phyloP scores from a whole-genome alignment of 2,329 filamentous ascomycete species.

The Amylocarpus encephaloides region DNA sequence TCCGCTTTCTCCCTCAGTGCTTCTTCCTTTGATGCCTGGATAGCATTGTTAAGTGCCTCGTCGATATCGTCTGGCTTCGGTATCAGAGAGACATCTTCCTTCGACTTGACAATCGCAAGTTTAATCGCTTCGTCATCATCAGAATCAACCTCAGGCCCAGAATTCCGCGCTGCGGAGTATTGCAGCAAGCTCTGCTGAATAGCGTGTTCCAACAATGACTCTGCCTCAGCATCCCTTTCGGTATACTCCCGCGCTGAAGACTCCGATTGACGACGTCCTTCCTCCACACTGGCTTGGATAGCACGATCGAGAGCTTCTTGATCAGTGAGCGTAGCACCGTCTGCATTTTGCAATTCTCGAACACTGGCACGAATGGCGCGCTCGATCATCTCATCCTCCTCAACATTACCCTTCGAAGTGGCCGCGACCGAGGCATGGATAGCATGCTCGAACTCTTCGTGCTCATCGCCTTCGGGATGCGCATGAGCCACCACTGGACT shows the following conservation, averaged over 20 bases:
- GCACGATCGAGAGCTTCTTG: slow-evolving; percentile 43
- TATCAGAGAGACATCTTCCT: slow-evolving; percentile 12
- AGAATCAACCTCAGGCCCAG: slow-evolving; percentile 16
- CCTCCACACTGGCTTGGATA: slow-evolving; percentile 42
- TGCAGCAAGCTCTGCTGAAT: slow-evolving; percentile 44
- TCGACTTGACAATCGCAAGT: slow-evolving; percentile 37
- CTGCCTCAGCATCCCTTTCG: slow-evolving; percentile 47
- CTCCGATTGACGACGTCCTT: slow-evolving; percentile 31
- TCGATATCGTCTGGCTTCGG: slow-evolving; percentile 12
- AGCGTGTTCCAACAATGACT: slow-evolving; percentile 49
- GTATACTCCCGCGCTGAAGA: neutral
- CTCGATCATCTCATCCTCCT: slow-evolving; percentile 67
- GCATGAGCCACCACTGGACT: neutral
- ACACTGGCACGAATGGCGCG: slow-evolving; percentile 69
- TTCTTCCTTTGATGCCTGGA: slow-evolving; percentile 32
- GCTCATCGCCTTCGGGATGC: slow-evolving; percentile 30
- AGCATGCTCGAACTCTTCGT: slow-evolving; percentile 62
- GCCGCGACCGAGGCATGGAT: slow-evolving; percentile 63
- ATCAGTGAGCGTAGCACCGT: slow-evolving; percentile 22
- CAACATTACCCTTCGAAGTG: slow-evolving; percentile 61
- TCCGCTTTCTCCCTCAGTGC: slow-evolving; percentile 2
- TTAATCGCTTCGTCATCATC: slow-evolving; percentile 36
- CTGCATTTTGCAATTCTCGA: slow-evolving; percentile 43
- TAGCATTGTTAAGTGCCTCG: slow-evolving; percentile 21
- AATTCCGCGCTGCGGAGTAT: slow-evolving; percentile 6